Percentiles rank a stretch among this genome's conserved stretches.
Conservation (phyloP, 768 basidiomycete species). For the Auricularia sp. region DNA sequence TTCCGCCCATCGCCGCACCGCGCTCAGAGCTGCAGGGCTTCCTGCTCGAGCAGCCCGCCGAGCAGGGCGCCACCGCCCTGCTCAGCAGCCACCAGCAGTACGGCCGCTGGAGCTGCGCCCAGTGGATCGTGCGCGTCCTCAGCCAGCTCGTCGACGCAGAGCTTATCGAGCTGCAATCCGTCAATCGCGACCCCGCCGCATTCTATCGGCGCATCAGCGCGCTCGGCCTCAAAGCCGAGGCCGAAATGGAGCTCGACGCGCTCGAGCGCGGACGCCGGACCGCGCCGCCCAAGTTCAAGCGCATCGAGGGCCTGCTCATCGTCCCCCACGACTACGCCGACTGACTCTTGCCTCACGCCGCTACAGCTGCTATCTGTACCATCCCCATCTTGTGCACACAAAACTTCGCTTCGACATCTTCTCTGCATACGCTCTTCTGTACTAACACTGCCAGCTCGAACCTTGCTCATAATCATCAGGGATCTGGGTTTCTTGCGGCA, state of each 20-base stretch:
- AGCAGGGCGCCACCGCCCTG: not conserved
- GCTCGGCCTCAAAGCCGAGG: not conserved
- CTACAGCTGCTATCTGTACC: not conserved
- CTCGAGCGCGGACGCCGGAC: not conserved
- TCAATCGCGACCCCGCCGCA: not conserved
- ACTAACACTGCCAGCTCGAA: too few relatives aligned
- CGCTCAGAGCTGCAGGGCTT: not conserved
- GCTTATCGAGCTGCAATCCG: not conserved
- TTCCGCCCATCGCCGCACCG: not conserved
- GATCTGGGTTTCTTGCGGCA: too few relatives aligned
- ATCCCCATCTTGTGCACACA: not conserved
- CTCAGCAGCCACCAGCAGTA: not conserved
- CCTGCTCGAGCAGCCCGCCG: not conserved
- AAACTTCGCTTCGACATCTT: too few relatives aligned
- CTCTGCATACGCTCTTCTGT: too few relatives aligned
- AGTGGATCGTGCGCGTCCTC: not conserved
- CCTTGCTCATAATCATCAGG: too few relatives aligned
- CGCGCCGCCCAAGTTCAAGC: not conserved
- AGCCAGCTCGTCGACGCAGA: not conserved
- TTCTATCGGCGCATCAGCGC: not conserved
- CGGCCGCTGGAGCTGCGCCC: not conserved
- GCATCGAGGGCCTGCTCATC: not conserved
- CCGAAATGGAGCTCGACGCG: not conserved
- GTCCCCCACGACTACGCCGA: not conserved
- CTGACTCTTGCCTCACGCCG: not conserved